Base-by-base conservation (phyloP, 2,329 filamentous ascomycete genomes). In the Pseudonectria foliicola region DNA sequence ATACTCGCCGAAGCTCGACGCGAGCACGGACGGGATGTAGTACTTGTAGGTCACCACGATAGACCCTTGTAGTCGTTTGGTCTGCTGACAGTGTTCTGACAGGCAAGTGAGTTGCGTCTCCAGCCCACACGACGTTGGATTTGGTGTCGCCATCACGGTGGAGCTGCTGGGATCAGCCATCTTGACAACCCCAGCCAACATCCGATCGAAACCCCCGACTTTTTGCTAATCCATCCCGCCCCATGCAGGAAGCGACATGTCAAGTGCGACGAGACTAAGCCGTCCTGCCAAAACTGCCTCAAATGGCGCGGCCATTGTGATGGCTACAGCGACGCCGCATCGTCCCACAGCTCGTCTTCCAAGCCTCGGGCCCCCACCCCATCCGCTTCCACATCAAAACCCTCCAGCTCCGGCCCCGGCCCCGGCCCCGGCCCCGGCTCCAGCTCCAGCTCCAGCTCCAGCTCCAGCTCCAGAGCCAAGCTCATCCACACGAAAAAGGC, bases 231-330 rank as follows among this genome's bases (percentile, higher is more conserved):
- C 47, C 37, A 49, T 35, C 39, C 13, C 4, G 13, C 4, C 16
- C 24, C 27, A 4, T 5, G 28, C 15, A 63, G 60, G 34, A 63
- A 62, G 34, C 61, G 62, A 13, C 62, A 65, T 41, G 57, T 66
- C 25, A 66, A 66, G 45, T 66, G 62, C 36, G 62, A 66, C 31
- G 62, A 66, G 44, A 59, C 60, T 15, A 58, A 59, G 25, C 62
- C 62, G 13, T 54, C 59, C 5, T 66, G 62, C 39, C 51, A 60
- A 24, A 66, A 63, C 31, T 66, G 62, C 36, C 48, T 64, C 36
- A 64, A 61, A 45, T 65, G 61, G 55, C 50, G 55, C 32, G 62
- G 62, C n/a, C 56, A 60, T 34, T 64, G 62, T 31, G 56, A 61
- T 18, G 52, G 57, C 10, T 65, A 63, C 29, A 34, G 39, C 7